A percentile compares a stretch with the other conserved stretches of the same genome.
Conservation (phyloP, 1,284 basidiomycete species). For the Termitomyces sp. region DNA sequence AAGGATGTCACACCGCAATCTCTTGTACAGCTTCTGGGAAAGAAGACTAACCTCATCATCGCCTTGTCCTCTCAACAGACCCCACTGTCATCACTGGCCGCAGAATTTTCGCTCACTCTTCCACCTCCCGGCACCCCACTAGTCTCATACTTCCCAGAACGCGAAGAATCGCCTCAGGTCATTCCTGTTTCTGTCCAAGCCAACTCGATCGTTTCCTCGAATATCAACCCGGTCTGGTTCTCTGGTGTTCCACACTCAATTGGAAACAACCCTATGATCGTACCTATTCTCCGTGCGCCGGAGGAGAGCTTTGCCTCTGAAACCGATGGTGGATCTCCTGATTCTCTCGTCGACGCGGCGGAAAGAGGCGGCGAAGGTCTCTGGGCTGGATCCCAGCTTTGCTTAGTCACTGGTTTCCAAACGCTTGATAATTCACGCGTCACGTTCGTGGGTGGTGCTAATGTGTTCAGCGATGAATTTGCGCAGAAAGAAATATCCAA, state of each 20-base stretch:
- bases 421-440: constrained; percentile 73
- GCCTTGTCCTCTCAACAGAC: constrained; percentile 74
- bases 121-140: constrained; percentile 71
- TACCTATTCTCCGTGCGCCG: constrained; percentile 80
- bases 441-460: constrained; percentile 79
- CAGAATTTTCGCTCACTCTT: constrained; percentile 74
- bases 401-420: constrained; percentile 88
- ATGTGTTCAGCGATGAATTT: constrained; percentile 73
- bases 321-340: constrained; percentile 51
- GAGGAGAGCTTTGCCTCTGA: constrained; percentile 69
- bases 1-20: constrained; percentile 81
- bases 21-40: constrained; percentile 68
- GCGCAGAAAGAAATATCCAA: constrained; percentile 57
- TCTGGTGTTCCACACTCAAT: constrained; percentile 71
- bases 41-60: constrained; percentile 81
- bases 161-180: constrained; percentile 50
- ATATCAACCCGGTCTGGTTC: constrained; percentile 64
- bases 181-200: constrained; percentile 50
- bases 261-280: constrained; percentile 76
- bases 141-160: constrained; percentile 71
- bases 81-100: constrained; percentile 62
- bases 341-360: constrained; percentile 56
- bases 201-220: constrained; percentile 41
- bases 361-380: constrained; percentile 70
- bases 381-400: constrained; percentile 74